Percentiles rank a stretch among this genome's conserved stretches.
Conservation (phyloP, 345 rosid species). For the Camelina neglecta region DNA sequence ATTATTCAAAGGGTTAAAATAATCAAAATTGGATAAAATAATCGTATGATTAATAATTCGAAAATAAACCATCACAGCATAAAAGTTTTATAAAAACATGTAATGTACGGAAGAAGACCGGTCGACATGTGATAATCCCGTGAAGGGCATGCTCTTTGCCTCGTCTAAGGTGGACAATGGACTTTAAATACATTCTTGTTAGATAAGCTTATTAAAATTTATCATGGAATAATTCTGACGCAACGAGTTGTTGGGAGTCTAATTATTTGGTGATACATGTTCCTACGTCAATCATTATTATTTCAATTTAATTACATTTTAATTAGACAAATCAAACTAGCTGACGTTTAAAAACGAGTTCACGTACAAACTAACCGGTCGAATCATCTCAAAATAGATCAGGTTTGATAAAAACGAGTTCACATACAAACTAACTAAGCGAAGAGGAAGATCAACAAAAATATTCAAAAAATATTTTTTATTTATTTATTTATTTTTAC, state of each 20-base stretch:
- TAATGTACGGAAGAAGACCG: slow-evolving; percentile 46
- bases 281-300: not conserved
- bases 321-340: not conserved
- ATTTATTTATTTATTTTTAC: no score
- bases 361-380: not conserved
- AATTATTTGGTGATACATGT: slow-evolving; percentile 22
- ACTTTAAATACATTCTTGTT: slow-evolving; percentile 12
- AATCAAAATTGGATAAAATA: slow-evolving; percentile 1
- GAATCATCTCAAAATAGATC: not conserved
- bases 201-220: not conserved
- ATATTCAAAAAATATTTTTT: no score
- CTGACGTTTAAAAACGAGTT: not conserved
- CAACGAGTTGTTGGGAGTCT: slow-evolving; percentile 10
- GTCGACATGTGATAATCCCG: slow-evolving; percentile 46
- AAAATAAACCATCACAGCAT: slow-evolving; percentile 4
- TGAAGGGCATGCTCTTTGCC: slow-evolving; percentile 44
- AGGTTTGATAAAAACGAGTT: no score
- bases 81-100: slow-evolving; percentile 29
- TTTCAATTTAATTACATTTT: not conserved
- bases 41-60: not conserved
- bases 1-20: slow-evolving; percentile 8
- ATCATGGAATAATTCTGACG: not conserved
- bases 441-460: no score
- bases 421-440: no score
- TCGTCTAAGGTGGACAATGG: slow-evolving; percentile 40